phyloP scores from a whole-genome alignment of 2,329 filamentous ascomycete genomes.

The Thielaviopsis cerberus region DNA sequence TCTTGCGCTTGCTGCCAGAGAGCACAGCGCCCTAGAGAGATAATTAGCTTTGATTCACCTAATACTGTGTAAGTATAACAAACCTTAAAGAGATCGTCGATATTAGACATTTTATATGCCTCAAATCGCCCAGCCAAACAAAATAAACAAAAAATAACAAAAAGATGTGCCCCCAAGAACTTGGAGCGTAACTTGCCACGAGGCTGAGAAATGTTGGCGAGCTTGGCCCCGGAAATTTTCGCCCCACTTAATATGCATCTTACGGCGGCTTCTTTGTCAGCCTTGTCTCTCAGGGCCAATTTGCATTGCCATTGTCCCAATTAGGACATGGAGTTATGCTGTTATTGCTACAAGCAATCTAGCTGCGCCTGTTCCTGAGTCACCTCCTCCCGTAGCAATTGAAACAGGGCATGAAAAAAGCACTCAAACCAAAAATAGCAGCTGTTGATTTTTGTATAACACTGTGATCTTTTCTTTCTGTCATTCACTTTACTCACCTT shows the following conservation, averaged over 20 bases:
- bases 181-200: background rate
- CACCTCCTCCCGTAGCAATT: too few relatives aligned
- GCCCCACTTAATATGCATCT: background rate
- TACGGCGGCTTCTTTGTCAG: background rate
- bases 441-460: background rate
- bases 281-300: background rate
- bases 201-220: background rate
- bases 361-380: too few relatives aligned
- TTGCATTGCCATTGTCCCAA: background rate
- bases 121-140: too few relatives aligned
- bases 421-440: background rate
- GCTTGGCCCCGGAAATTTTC: too few relatives aligned
- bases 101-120: constrained; percentile 36
- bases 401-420: too few relatives aligned
- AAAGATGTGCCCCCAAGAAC: background rate
- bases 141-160: too few relatives aligned
- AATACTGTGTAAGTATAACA: background rate
- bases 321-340: background rate
- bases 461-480: background rate
- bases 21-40: constrained; percentile 1
- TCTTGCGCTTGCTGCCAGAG: constrained; percentile 39
- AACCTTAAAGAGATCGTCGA: constrained; percentile 42
- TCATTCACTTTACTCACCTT: background rate
- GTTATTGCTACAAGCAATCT: too few relatives aligned
- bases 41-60: constrained; percentile 4